Evolutionary conservation across 1,139 yeast species (phyloP).

Genomic region (Blastobotrys buckinghamii): DNA sequence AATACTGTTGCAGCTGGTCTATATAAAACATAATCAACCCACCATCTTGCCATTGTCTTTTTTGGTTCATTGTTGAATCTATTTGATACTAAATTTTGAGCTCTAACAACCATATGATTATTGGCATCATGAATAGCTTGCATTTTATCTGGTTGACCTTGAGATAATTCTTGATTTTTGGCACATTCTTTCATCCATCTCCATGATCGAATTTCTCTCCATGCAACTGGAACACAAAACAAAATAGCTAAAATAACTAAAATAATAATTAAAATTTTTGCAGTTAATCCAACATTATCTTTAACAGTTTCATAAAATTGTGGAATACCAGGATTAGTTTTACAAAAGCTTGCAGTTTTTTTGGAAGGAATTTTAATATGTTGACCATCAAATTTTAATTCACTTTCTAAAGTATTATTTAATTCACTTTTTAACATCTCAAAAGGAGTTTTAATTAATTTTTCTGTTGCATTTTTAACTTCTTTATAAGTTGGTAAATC

Average conservation of each 20-base stretch:
- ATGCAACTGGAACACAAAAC: constrained; percentile 40
- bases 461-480: constrained; percentile 46
- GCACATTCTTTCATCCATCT: constrained; percentile 33
- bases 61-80: constrained; percentile 2
- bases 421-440: constrained; percentile 42
- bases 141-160: constrained; percentile 6
- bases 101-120: constrained; percentile 13
- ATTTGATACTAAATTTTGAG: constrained; percentile 15
- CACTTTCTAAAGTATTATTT: constrained; percentile 13
- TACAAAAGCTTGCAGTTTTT: constrained; percentile 11
- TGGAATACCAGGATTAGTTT: constrained; percentile 14
- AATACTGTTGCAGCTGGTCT: constrained; percentile 33
- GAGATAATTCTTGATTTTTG: not conserved
- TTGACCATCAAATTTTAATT: constrained; percentile 11
- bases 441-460: constrained; percentile 49
- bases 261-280: constrained; percentile 38
- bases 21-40: constrained; percentile 29
- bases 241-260: constrained; percentile 38
- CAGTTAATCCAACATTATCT: constrained; percentile 31
- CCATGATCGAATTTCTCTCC: constrained; percentile 49
- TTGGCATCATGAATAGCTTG: constrained; percentile 14
- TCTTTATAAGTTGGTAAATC: constrained; percentile 54
- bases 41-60: constrained; percentile 29
- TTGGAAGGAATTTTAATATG: constrained; percentile 15
- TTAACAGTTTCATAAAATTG: constrained; percentile 10